Base-by-base conservation (phyloP, 2,329 filamentous ascomycete genomes). In the Diplodia mutila region DNA sequence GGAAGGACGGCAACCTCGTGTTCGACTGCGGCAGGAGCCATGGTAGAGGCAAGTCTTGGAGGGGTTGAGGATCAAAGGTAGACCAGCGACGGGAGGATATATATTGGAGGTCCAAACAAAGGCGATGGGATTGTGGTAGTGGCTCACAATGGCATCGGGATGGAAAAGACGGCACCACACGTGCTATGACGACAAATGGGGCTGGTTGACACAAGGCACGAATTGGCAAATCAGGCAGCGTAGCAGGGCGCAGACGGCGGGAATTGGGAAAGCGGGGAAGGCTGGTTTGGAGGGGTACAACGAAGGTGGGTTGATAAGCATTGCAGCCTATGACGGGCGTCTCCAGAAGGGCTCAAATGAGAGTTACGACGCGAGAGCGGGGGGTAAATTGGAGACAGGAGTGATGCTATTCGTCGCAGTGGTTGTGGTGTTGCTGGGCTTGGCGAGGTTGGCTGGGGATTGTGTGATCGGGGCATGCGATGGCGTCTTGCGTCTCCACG, bases 11-110 rank as follows among this genome's bases (percentile, higher is more conserved):
- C 49, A 12, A 67, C 49, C n/a, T 67, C 66, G 4, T 67, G 66
- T 32, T 67, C 66, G n/a, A 67, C 48, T 21, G 57, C 57, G 9
- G 59, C 53, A 18, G 66, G 66, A n/a, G 66, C 66, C 66, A 67
- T 67, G 5, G 5, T 32, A 23, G 14, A n/a, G 18, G 14, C n/a
- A 27, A 21, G n/a, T n/a, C 29, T 39, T 48, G 25, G n/a, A n/a
- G 18, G 54, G 12, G 16, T 29, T n/a, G 42, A n/a, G 14, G 29
- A 12, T 29, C 16, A 39, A 49, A 49, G 23, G 42, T 16, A 18
- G 42, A 25, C 42, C 46, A 39, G 42, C 59, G n/a, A 9, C 18
- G n/a, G 29, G 11, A 25, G 16, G 18, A 51, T 63, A 63, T 51
- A 63, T 63, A 63, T 6, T 37, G 14, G 46, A 63, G 27, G 29